phyloP scores from a whole-genome alignment of 345 rosid species.

The Acer saccharum region DNA sequence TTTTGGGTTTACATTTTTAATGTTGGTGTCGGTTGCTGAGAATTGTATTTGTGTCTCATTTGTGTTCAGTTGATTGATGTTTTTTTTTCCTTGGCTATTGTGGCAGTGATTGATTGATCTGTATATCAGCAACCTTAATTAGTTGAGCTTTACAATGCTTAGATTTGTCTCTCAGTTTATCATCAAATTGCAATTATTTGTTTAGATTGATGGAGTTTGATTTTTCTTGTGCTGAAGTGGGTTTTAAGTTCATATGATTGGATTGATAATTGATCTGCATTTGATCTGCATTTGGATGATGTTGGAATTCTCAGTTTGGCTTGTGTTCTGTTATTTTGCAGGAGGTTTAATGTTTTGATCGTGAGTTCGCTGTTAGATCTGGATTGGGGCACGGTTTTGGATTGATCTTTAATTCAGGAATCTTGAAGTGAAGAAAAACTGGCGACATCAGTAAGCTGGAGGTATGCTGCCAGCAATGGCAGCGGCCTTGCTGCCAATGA shows the following conservation, averaged over 20 bases:
- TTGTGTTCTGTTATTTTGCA: conserved; percentile 26
- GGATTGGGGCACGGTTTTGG: conserved; percentile 42
- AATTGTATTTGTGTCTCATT: neutral
- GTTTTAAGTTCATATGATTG: conserved; percentile 8
- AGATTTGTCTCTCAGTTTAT: neutral
- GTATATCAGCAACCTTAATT: neutral
- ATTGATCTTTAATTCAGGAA: conserved; percentile 31
- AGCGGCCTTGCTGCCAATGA: conserved; percentile 68
- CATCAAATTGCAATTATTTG: conserved; percentile 4
- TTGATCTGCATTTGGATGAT: conserved; percentile 13
- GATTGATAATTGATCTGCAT: neutral
- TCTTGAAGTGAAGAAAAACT: conserved; percentile 49
- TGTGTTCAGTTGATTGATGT: neutral
- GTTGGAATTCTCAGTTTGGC: neutral
- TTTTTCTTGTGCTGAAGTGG: conserved; percentile 11
- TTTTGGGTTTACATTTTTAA: neutral
- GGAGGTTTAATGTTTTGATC: conserved; percentile 71
- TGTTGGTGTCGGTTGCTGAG: neutral
- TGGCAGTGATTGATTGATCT: neutral
- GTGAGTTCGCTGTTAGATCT: conserved; percentile 53
- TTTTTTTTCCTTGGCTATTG: neutral
- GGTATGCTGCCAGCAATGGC: conserved; percentile 77
- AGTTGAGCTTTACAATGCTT: neutral
- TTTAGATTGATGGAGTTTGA: neutral
- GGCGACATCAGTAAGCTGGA: conserved; percentile 91